Percentiles rank a stretch among this genome's conserved stretches.
phyloP scores from a whole-genome alignment of 305 asterid species.

The Fraxinus platypoda region DNA sequence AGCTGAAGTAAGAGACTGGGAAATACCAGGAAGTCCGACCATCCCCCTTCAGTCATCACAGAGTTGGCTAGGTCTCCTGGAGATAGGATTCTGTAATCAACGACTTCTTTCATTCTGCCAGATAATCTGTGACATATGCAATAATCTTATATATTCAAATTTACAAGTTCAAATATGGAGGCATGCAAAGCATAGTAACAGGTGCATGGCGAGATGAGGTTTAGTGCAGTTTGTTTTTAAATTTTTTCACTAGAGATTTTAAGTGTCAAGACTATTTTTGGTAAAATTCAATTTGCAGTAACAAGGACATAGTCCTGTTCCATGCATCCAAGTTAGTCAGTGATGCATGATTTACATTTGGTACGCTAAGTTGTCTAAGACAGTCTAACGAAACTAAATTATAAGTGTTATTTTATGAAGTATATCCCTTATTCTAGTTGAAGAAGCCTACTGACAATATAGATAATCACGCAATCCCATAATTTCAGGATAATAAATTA shows the following conservation, averaged over 20 bases:
- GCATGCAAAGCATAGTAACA: not conserved
- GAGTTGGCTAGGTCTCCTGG: slow-evolving; percentile 73
- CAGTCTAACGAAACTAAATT: not conserved
- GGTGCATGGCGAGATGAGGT: not conserved
- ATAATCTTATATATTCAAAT: not conserved
- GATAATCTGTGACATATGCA: slow-evolving; percentile 26
- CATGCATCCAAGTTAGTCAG: not conserved
- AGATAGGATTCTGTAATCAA: slow-evolving; percentile 65
- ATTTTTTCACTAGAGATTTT: not conserved
- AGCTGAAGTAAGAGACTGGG: slow-evolving; percentile 12
- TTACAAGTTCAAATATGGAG: not conserved
- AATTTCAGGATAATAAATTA: not conserved
- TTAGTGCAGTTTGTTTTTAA: not conserved
- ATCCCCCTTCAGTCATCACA: slow-evolving; percentile 78
- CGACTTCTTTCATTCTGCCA: slow-evolving; percentile 53
- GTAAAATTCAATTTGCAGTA: not conserved
- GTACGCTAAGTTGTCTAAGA: not conserved
- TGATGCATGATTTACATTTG: not conserved
- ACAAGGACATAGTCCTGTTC: not conserved
- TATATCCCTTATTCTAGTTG: not conserved
- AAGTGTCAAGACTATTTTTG: not conserved
- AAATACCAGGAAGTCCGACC: slow-evolving; percentile 76
- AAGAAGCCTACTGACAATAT: not conserved
- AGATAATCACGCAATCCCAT: not conserved
- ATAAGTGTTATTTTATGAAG: not conserved